Percentiles rank a stretch among this genome's conserved stretches.
Conservation (phyloP, 2,329 filamentous ascomycete genomes). For the Metarhizium brunneum region DNA sequence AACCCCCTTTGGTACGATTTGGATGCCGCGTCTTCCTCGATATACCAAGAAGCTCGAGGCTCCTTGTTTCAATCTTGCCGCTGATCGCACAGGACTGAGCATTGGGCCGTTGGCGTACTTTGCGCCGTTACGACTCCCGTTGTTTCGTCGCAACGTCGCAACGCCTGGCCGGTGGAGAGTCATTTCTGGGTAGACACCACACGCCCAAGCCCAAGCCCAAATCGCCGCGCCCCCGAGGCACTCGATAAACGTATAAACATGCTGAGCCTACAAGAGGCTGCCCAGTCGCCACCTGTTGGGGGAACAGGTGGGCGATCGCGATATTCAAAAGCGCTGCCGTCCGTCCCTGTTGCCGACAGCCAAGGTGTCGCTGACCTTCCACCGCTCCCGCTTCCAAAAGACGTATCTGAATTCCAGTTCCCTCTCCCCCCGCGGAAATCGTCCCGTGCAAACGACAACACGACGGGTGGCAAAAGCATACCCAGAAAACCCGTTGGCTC, state of each 20-base stretch:
- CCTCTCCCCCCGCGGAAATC: constrained; percentile 16
- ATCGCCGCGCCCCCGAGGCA: not conserved
- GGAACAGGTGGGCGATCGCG: constrained; percentile 34
- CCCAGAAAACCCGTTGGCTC: constrained; percentile 12
- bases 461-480: constrained; percentile 8
- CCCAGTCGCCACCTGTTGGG: constrained; percentile 6
- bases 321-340: constrained; percentile 49
- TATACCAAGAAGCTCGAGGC: too few relatives aligned
- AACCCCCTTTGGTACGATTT: not conserved
- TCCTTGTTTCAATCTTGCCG: not conserved
- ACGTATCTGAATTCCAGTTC: constrained; percentile 13
- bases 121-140: not conserved
- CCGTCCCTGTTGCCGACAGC: constrained; percentile 7
- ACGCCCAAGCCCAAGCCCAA: not conserved
- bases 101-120: not conserved
- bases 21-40: not conserved
- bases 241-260: not conserved
- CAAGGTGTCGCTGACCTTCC: constrained; percentile 5
- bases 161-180: not conserved
- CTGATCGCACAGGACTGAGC: too few relatives aligned
- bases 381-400: constrained; percentile 13
- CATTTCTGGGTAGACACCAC: not conserved
- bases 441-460: constrained; percentile 12
- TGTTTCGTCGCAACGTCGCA: not conserved
- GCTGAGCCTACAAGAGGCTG: constrained; percentile 2